Evolutionary conservation across 2,329 filamentous ascomycete genomes (phyloP).

Genomic region (Teratosphaeria gauchensis): DNA sequence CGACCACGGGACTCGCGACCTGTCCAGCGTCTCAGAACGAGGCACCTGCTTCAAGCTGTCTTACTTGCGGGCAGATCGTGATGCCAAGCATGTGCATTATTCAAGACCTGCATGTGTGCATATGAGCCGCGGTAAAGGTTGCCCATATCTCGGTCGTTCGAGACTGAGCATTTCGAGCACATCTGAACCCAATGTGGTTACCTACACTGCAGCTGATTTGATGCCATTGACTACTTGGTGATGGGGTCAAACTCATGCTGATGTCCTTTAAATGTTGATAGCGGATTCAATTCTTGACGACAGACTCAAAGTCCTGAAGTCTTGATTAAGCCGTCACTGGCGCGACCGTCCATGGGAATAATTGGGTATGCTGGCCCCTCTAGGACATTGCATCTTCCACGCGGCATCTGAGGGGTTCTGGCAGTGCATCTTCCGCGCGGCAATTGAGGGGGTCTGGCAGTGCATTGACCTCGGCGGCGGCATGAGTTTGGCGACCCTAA

Average conservation of each 20-base stretch:
- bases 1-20: neutral
- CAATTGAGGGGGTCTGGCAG: neutral
- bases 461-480: neutral
- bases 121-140: neutral
- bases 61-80: neutral
- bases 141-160: neutral
- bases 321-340: too few relatives aligned
- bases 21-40: neutral
- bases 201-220: too few relatives aligned
- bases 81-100: neutral
- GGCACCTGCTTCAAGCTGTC: neutral
- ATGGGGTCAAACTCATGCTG: too few relatives aligned
- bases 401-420: neutral
- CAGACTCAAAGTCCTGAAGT: too few relatives aligned
- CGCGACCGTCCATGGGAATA: too few relatives aligned
- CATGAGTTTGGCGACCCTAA: neutral
- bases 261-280: too few relatives aligned
- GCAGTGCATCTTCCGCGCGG: neutral
- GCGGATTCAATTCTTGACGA: too few relatives aligned
- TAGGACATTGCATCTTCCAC: too few relatives aligned
- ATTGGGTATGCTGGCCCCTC: too few relatives aligned
- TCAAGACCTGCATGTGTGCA: neutral
- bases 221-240: too few relatives aligned
- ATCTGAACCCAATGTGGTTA: too few relatives aligned
- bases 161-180: too few relatives aligned